Base-by-base conservation (phyloP, 1,284 basidiomycete species). In the Calocybe gambosa region DNA sequence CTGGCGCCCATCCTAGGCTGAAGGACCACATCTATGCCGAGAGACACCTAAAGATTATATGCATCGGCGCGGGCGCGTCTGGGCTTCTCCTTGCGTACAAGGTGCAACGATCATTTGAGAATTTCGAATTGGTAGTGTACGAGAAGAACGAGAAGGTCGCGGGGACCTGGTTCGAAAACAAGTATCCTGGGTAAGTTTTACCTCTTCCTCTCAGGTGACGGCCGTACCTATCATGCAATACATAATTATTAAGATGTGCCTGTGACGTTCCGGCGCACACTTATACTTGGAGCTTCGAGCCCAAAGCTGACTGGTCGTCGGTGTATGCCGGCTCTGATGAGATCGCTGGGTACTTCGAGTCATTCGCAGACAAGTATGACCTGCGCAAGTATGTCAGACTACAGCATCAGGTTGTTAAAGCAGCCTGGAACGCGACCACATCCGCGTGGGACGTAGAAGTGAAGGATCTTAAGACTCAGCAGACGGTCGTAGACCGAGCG, bases 151-250 rank as follows among this genome's bases (percentile, higher is more conserved):
- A 52, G 20, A 52, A 55, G 0, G 36, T 66, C 1, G 52, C 53
- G 9, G 63, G 63, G 19, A 64, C 64, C 1, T 66, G 64, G 64
- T 57, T 53, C n/a, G 63, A 64, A 45, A 66, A 66, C 50, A 58
- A 52, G 50, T 31, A 31, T 31, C 29, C 29, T 10, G 29, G 29
- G 29, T 31, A 12, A 8, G 29, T 8, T 31, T 31, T 31, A 5
- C 13, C 13, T 31, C 29, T 31, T 10, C 6, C 29, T 31, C 29
- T 31, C 61, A 59, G 50, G 20, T 12, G 5, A 15, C 9, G 5
- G 23, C 7, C 28, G 2, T 23, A 4, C 16, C n/a, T n/a, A 12
- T 39, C 20, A 25, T 33, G 26, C 25, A 20, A 20, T 28, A 18
- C 31, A 38, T 19, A 0, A 28, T 16, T 20, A 8, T 18, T 3